These are phyloP conservation scores for Oropetium thomaeum DNA, from an alignment of 176 grass and related monocot species.

Conservation along the genomic window DNA sequence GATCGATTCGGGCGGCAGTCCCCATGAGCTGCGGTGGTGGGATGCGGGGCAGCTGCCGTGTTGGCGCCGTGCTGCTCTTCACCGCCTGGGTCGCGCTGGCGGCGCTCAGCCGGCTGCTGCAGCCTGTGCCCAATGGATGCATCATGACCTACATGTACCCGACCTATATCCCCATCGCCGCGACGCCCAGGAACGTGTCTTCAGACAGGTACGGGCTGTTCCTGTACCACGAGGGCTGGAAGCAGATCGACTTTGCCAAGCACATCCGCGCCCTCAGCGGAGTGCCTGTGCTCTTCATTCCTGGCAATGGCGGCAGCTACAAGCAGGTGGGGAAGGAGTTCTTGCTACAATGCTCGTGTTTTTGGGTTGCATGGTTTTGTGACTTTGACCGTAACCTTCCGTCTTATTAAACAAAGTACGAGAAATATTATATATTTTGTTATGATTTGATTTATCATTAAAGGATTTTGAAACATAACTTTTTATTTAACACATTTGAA, in stretches of 20 bases:
- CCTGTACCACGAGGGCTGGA: slow-evolving; percentile 98
- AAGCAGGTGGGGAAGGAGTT: slow-evolving; percentile 51
- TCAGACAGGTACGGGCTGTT: slow-evolving; percentile 83
- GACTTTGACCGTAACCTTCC: no score
- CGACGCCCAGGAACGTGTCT: slow-evolving; percentile 66
- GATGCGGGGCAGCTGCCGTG: slow-evolving; percentile 42
- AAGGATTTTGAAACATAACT: no score
- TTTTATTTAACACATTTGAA: no score
- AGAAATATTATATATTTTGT: no score
- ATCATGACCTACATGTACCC: slow-evolving; percentile 99
- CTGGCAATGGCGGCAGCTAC: slow-evolving; percentile 96
- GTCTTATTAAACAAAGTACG: no score
- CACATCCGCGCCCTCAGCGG: slow-evolving; percentile 67
- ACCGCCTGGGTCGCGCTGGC: slow-evolving; percentile 51
- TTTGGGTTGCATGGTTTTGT: neutral
- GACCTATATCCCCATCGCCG: slow-evolving; percentile 80
- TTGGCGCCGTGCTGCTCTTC: slow-evolving; percentile 48
- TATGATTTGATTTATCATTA: no score
- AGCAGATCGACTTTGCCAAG: slow-evolving; percentile 81
- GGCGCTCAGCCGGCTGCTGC: slow-evolving; percentile 66
- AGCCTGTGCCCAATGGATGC: slow-evolving; percentile 75
- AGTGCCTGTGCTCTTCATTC: slow-evolving; percentile 85
- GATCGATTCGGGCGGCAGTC: neutral
- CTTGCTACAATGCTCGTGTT: neutral
- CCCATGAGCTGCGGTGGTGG: slow-evolving; percentile 49